phyloP scores from a whole-genome alignment of 495 filamentous ascomycete species.

The Hypoxylon fuscum region DNA sequence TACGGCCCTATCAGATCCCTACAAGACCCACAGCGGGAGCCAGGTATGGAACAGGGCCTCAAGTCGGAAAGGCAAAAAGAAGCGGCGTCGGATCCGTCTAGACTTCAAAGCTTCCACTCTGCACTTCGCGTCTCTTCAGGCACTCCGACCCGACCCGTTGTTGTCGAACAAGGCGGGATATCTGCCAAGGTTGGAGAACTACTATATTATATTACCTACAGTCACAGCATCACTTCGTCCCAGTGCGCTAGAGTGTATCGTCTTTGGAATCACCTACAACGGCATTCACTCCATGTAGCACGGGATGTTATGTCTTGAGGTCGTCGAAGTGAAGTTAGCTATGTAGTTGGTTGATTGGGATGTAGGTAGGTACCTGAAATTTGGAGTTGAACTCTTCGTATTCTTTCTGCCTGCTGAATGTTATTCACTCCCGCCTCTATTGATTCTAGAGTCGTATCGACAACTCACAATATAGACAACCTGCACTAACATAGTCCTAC shows the following conservation, averaged over 20 bases:
- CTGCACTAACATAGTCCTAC: conserved; percentile 34
- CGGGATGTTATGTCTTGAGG: no score
- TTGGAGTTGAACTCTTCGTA: conserved; percentile 4
- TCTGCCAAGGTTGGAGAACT: conserved; percentile 23
- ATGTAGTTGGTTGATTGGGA: no score
- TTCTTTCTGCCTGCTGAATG: background rate
- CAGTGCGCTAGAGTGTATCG: conserved; percentile 15
- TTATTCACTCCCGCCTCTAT: conserved; percentile 12
- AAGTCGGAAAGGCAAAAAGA: background rate
- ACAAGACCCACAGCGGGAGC: conserved; percentile 10
- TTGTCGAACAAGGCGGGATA: conserved; percentile 3
- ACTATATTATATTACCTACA: conserved; percentile 18
- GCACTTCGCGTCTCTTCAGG: background rate
- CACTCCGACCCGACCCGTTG: background rate
- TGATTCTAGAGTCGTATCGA: conserved; percentile 26
- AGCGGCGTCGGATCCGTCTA: conserved; percentile 4
- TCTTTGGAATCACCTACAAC: background rate
- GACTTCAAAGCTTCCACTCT: conserved; percentile 5
- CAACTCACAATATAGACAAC: conserved; percentile 21
- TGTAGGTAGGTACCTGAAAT: no score
- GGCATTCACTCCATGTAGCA: no score
- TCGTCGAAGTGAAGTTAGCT: no score
- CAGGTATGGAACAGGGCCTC: background rate
- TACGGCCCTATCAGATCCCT: background rate
- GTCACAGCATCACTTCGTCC: conserved; percentile 3